Conservation (phyloP, 148 eudicot genomes). For the Chenopodium album region DNA sequence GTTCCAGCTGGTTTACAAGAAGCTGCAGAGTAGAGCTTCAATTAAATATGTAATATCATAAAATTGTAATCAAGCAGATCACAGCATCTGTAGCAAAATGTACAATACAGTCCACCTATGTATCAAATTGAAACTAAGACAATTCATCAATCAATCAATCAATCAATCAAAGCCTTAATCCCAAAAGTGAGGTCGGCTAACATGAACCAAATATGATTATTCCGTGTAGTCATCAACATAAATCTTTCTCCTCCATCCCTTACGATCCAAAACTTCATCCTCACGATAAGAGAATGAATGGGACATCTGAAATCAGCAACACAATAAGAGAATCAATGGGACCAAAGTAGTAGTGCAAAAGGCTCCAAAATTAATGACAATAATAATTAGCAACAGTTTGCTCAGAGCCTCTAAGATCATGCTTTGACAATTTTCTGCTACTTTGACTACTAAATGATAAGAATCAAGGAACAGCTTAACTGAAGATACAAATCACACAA, state of each 20-base stretch:
- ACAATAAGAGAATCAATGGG: neutral
- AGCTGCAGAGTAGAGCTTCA: conserved; percentile 39
- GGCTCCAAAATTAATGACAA: neutral
- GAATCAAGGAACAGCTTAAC: too few species aligned
- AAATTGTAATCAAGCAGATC: neutral
- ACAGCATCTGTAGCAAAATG: neutral
- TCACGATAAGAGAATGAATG: too few species aligned
- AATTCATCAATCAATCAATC: too few species aligned
- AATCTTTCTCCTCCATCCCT: too few species aligned
- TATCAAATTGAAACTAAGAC: neutral
- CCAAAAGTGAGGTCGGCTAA: too few species aligned
- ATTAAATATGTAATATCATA: conserved; percentile 10
- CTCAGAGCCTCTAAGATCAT: neutral
- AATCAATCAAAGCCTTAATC: too few species aligned
- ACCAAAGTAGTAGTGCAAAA: neutral
- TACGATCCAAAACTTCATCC: too few species aligned
- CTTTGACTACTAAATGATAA: too few species aligned
- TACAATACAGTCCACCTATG: neutral
- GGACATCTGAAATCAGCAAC: neutral
- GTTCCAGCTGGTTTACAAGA: conserved; percentile 50
- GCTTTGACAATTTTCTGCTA: neutral
- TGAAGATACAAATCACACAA: too few species aligned
- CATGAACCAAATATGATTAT: too few species aligned
- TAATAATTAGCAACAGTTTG: neutral
- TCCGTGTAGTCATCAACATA: too few species aligned